Evolutionary conservation across 2,329 filamentous ascomycete species (phyloP).

Genomic region (Macrophomina pseudophaseolina): DNA sequence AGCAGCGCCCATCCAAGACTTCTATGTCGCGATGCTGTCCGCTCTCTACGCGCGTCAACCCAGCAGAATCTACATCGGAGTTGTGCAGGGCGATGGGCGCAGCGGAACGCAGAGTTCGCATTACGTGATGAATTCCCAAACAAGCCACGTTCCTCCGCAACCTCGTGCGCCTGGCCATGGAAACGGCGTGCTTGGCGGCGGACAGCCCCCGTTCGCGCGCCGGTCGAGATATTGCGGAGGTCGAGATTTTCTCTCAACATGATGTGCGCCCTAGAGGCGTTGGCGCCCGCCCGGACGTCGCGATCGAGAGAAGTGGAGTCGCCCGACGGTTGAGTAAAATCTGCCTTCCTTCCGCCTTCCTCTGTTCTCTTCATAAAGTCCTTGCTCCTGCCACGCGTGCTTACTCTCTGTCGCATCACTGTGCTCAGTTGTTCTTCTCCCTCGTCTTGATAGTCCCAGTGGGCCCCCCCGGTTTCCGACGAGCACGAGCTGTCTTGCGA

Average conservation of each 20-base stretch:
- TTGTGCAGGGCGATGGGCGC: not conserved
- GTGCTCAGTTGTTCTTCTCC: not conserved
- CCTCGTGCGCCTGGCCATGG: conserved; percentile 5
- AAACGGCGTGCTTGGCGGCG: conserved; percentile 5
- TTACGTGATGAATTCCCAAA: conserved; percentile 24
- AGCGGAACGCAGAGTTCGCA: no score
- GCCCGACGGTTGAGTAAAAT: not conserved
- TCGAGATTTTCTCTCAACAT: conserved; percentile 25
- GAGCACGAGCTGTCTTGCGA: not conserved
- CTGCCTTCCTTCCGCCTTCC: not conserved
- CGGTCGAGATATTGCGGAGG: conserved; percentile 13
- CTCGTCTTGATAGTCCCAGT: not conserved
- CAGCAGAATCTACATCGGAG: not conserved
- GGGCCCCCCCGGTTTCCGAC: not conserved
- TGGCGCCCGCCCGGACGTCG: conserved; percentile 6
- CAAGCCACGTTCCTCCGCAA: not conserved
- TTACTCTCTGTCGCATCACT: not conserved
- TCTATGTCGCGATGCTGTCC: conserved; percentile 4
- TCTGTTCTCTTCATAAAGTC: not conserved
- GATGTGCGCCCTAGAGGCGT: conserved; percentile 22
- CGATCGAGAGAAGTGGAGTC: conserved; percentile 6
- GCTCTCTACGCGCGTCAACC: not conserved
- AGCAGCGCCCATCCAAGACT: not conserved
- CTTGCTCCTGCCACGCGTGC: not conserved
- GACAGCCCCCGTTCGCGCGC: conserved; percentile 21